Evolutionary conservation across 129 eudicot genomes (phyloP), one percentile per base, ranked within the genome.

Genomic region (Artemisia tridentata): DNA sequence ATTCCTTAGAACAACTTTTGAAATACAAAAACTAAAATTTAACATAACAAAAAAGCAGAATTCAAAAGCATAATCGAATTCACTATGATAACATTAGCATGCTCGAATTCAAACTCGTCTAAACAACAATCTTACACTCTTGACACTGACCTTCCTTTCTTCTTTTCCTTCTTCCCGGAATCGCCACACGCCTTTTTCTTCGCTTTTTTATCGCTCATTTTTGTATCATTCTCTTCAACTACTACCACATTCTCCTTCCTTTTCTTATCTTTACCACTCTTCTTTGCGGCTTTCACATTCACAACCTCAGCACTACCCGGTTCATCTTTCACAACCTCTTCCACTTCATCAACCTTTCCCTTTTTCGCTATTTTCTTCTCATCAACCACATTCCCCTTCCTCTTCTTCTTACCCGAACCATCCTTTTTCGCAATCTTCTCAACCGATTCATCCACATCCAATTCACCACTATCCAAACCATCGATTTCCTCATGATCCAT

Each of bases 151-250:
- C 71, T 68, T 25, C 72, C 79, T 70, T 78, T 79, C 86, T 71
- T 82, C 80, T 75, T 75, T 18, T 65, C 74, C 55, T 73, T 78
- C 80, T 78, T 74, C 71, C 53, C 75, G 16, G 69, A 66, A 25
- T 71, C 83, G 8, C 38, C 72, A 4, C 18, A 72, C 54, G 2
- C 81, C 11, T 75, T 74, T 25, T 72, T 78, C 79, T 78, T 78
- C 5, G 43, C 52, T 14, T 20, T 25, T 43, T 87, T 78, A 34
- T 68, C 82, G 3, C 8, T 69, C 6, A 48, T 11, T 52, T 55
- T 61, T 2, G 72, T 7, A 10, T 63, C 54, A 18, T 29, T 1
- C 18, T 41, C 79, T 25, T 63, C 63, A 0, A 55, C 31, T 0
- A 14, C 63, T 0, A 67, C 31, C 0, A 14, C 67, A 76, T 56